Percentiles rank a stretch among this genome's conserved stretches.
phyloP scores from a whole-genome alignment of 176 grass and related monocot species.

The Ampelocalamus luodianensis region DNA sequence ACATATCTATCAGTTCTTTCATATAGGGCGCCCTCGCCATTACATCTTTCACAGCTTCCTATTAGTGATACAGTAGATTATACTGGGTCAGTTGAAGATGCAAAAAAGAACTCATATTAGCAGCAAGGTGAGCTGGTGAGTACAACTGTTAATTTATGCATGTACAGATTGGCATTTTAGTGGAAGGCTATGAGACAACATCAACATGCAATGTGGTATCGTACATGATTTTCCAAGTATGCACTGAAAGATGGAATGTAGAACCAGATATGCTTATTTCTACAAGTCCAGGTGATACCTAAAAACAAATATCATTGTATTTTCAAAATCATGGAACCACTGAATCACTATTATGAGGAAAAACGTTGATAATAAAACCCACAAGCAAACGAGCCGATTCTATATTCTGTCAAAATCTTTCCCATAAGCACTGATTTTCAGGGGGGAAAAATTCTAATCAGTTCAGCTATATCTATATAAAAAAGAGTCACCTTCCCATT shows the following conservation, averaged over 20 bases:
- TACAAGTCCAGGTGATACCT: neutral
- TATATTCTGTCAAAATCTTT: neutral
- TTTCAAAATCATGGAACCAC: constrained; percentile 8
- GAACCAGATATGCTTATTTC: neutral
- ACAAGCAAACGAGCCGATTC: neutral
- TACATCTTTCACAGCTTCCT: constrained; percentile 73
- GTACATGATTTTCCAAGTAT: neutral
- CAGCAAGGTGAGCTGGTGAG: neutral
- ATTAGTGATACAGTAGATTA: constrained; percentile 30
- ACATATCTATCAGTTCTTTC: constrained; percentile 76
- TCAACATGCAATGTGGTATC: neutral
- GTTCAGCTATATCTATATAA: neutral
- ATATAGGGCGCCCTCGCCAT: constrained; percentile 66
- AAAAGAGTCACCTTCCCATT: neutral
- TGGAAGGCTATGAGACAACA: neutral
- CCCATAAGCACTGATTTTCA: neutral
- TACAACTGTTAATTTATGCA: constrained; percentile 11
- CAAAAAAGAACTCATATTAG: constrained; percentile 7
- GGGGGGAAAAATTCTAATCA: neutral
- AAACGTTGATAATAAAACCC: neutral
- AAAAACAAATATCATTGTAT: neutral
- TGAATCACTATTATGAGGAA: neutral
- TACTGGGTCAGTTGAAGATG: constrained; percentile 37
- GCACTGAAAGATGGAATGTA: constrained; percentile 4
- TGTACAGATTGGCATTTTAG: neutral